Evolutionary conservation across 805 yeast genomes (phyloP), one percentile per base, ranked within the genome.

Genomic region (Candida khao-thaluensis): DNA sequence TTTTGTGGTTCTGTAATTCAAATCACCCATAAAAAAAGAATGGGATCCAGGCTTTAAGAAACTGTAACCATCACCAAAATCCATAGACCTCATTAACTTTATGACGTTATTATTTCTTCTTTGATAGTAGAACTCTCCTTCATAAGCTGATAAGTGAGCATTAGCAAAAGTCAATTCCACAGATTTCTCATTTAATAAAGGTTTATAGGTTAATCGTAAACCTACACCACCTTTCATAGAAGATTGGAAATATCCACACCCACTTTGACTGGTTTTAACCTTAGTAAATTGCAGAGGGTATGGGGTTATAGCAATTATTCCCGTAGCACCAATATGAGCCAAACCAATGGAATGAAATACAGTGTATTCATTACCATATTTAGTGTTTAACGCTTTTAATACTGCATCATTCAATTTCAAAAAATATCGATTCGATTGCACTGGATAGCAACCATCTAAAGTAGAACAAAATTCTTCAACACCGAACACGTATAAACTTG

Each of bases 61-160:
- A 17, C 79, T 73, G 50, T 58, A 69, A 3, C 78, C 81, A 48
- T 81, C 82, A 9, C 71, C 74, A 52, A 84, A 81, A 40, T 72
- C 77, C 33, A 85, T 53, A 3, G 76, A 71, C 22, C 76, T 65
- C 51, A 79, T 67, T 2, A 86, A 59, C 2, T 63, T 59, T 23
- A 60, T 48, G 24, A 77, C 66, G 52, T 85, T 81, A 3, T 52
- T 44, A 49, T 83, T 78, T 30, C 98, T 66, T 40, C 64, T 54
- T 10, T 53, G 49, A 27, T 67, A 64, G 47, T 74, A 62, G 11
- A 49, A 44, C 3, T 59, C 58, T 2, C 95, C 95, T 56, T 87
- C 95, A 49, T 77, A 76, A 0, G 98, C 97, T 22, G 80, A 73
- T 35, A 90, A 60, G 64, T 90, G 98, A 3, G 82, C 76, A 27